phyloP scores from a whole-genome alignment of 2,329 filamentous ascomycete species.

The Cladobotryum protrusum region DNA sequence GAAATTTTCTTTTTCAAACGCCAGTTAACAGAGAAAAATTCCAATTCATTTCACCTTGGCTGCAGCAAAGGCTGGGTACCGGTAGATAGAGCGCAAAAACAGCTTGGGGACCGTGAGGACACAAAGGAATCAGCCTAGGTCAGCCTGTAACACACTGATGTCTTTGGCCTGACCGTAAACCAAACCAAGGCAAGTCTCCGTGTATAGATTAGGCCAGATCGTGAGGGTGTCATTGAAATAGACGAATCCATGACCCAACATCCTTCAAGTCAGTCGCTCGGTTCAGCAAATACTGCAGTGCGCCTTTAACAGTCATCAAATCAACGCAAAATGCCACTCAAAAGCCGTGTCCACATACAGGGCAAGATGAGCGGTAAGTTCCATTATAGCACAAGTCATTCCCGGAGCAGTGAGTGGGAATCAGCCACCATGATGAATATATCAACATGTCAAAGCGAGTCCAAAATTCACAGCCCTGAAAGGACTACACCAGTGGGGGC shows the following conservation, averaged over 20 bases:
- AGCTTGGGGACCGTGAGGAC: too few relatives aligned
- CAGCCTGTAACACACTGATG: too few relatives aligned
- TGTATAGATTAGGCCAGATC: too few relatives aligned
- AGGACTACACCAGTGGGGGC: conserved; percentile 2
- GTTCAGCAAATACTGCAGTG: too few relatives aligned
- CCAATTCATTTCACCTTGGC: too few relatives aligned
- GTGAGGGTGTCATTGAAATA: not conserved
- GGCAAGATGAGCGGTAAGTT: not conserved
- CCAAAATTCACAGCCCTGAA: conserved; percentile 11
- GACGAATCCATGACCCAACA: not conserved
- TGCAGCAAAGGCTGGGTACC: too few relatives aligned
- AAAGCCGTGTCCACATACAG: not conserved
- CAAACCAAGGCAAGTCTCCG: too few relatives aligned
- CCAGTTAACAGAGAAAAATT: too few relatives aligned
- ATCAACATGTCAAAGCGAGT: conserved; percentile 8
- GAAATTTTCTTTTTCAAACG: too few relatives aligned
- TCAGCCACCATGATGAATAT: conserved; percentile 2
- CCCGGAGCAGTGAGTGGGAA: conserved; percentile 3
- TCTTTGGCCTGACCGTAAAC: too few relatives aligned
- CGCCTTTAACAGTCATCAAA: not conserved
- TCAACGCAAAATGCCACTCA: not conserved
- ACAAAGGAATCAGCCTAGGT: too few relatives aligned
- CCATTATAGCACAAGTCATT: conserved; percentile 5
- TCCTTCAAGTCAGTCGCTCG: not conserved
- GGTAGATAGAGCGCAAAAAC: too few relatives aligned